Percentiles rank a stretch among this genome's conserved stretches.
Conservation (phyloP, 2,329 filamentous ascomycete genomes). For the Sporothrix sp. region DNA sequence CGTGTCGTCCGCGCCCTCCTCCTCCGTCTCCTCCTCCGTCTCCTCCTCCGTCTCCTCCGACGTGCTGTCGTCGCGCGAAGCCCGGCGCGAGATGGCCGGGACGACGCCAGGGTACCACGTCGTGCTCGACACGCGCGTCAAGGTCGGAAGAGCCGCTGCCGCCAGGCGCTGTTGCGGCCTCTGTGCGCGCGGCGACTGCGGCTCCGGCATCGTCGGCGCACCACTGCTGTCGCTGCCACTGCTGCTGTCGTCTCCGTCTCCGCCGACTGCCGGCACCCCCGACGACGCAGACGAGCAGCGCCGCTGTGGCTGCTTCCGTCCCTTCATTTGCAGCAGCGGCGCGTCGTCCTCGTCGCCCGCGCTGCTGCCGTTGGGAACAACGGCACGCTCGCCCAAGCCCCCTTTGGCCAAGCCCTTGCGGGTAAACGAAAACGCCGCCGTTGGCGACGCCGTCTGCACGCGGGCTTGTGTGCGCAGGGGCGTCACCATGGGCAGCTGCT, state of each 20-base stretch:
- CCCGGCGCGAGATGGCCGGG: not conserved
- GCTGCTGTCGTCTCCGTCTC: constrained; percentile 1
- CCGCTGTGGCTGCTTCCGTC: not conserved
- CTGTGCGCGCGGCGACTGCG: not conserved
- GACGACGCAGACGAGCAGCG: constrained; percentile 9
- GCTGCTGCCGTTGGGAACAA: not conserved
- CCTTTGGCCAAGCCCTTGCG: constrained; percentile 11
- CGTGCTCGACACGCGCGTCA: constrained; percentile 2
- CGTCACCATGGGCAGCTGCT: constrained; percentile 16
- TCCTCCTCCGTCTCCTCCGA: constrained; percentile 2
- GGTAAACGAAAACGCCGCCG: constrained; percentile 5
- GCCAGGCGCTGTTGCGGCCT: not conserved
- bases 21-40: not conserved
- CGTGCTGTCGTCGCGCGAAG: not conserved
- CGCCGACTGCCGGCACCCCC: constrained; percentile 11
- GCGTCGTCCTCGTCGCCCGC: constrained; percentile 10
- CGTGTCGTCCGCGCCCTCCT: not conserved
- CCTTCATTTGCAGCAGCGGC: constrained; percentile 12
- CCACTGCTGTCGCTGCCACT: not conserved
- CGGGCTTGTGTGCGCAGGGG: not conserved
- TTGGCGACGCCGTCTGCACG: constrained; percentile 7
- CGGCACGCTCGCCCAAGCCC: not conserved
- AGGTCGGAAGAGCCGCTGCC: not conserved
- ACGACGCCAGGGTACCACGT: constrained; percentile 1
- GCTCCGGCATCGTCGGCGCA: not conserved